phyloP scores from a whole-genome alignment of 345 rosid species.

The Sapria himalayana region DNA sequence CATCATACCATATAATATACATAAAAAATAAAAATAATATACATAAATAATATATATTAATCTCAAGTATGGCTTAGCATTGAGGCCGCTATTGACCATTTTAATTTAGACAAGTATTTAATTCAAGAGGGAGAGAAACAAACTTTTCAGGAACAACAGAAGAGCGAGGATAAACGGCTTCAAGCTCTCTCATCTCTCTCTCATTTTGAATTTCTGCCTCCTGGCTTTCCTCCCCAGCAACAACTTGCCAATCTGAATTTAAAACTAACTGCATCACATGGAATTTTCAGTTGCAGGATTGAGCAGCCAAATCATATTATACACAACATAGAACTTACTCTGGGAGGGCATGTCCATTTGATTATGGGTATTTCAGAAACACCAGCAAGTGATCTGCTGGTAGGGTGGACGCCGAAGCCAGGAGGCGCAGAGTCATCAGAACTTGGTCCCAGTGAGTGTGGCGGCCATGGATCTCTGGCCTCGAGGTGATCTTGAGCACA shows the following conservation, averaged over 20 bases:
- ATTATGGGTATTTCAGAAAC: conserved; percentile 48
- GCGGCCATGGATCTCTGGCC: conserved; percentile 40
- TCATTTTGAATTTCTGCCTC: conserved; percentile 50
- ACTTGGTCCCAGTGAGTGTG: conserved; percentile 25
- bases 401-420: conserved; percentile 49
- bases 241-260: conserved; percentile 54
- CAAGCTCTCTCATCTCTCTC: conserved; percentile 82
- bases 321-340: conserved; percentile 20
- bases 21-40: too few relatives aligned
- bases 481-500: conserved; percentile 83
- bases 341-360: conserved; percentile 54
- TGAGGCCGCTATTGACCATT: too few relatives aligned
- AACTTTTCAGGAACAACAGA: conserved; percentile 75
- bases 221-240: conserved; percentile 72
- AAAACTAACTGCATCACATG: conserved; percentile 31
- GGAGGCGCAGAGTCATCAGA: conserved; percentile 63
- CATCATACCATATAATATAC: too few relatives aligned
- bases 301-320: conserved; percentile 6
- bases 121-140: conserved; percentile 9
- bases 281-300: conserved; percentile 9
- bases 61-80: too few relatives aligned
- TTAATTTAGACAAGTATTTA: conserved; percentile 6
- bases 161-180: conserved; percentile 86
- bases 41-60: too few relatives aligned
- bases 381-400: conserved; percentile 26